phyloP scores from a whole-genome alignment of 2,329 filamentous ascomycete species.

The Beauveria rudraprayagi region DNA sequence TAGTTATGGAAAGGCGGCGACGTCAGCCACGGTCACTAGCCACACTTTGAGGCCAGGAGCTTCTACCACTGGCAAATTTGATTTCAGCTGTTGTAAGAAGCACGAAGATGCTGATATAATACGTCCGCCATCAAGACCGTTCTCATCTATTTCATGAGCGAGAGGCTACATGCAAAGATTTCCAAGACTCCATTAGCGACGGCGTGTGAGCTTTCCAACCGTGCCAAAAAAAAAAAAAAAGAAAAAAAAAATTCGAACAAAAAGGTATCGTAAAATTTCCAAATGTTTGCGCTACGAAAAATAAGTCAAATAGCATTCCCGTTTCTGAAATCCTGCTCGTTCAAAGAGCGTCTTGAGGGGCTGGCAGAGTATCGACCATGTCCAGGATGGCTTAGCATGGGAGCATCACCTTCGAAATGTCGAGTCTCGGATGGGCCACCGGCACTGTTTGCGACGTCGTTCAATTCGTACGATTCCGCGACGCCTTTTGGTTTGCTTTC shows the following conservation, averaged over 20 bases:
- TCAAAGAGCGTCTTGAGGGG: constrained; percentile 16
- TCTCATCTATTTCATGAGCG: background rate
- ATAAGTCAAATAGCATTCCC: background rate
- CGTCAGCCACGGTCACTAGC: constrained; percentile 13
- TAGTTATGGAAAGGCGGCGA: background rate
- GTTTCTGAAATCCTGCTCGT: constrained; percentile 10
- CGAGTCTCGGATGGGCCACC: constrained; percentile 13
- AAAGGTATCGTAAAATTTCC: background rate
- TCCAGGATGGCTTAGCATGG: constrained; percentile 39
- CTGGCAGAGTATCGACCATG: constrained; percentile 30
- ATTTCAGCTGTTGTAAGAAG: too few species aligned
- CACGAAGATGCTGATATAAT: too few species aligned
- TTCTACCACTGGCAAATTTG: too few species aligned
- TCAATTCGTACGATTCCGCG: constrained; percentile 41
- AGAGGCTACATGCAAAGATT: background rate
- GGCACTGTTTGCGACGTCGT: constrained; percentile 33
- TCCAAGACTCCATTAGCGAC: background rate
- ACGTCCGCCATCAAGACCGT: background rate
- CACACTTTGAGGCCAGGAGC: background rate
- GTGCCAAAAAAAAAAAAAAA: background rate
- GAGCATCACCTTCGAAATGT: constrained; percentile 22
- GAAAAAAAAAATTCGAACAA: background rate
- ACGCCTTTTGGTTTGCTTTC: constrained; percentile 35
- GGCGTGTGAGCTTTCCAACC: background rate
- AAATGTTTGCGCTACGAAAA: background rate